Evolutionary conservation across 2,329 filamentous ascomycete genomes (phyloP), one percentile per base, ranked within the genome.

Genomic region (Drechslera avenae): DNA sequence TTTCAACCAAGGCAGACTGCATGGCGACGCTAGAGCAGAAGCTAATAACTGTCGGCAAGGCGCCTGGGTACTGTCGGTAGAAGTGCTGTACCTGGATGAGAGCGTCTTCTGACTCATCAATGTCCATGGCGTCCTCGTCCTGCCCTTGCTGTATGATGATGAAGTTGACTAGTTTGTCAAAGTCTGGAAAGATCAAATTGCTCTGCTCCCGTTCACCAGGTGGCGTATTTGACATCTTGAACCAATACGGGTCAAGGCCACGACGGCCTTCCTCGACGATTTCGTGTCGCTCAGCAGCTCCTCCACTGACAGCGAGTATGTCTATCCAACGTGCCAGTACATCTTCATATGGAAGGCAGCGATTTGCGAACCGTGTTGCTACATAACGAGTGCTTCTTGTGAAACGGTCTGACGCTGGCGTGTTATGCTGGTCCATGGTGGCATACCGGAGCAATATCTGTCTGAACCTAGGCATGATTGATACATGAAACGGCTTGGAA

Each of bases 261-360:
- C 91, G 92, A 54, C 85, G 86, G 1, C 91, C 94, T 75, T 97
- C 93, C 68, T 99, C 94, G 1, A 90, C 75, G 3, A 97, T 86
- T 67, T 97, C 93, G 53, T 86, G 88, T 37, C 89, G 84, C 68
- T 92, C 88, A 42, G 85, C 82, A 2, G 77, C 73, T 3, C 81
- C 81, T 10, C 86, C 86, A 13, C 84, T 85, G 7, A 94, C 78
- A 6, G 92, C 93, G 41, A 97, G 80, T 13, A 97, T 83, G 69
- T 97, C 86, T 39, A 97, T 89, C 90, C 91, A 97, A 40, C 94
- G 84, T 19, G 86, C 94, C 31, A 87, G 79, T 8, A 90, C 81
- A 64, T 96, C 91, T 16, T 81, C 81, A 62, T 91, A 97, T 1
- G 88, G 84, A 4, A 99, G 78, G 64, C 91, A 96, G 42, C 90